Conservation (phyloP, 495 filamentous ascomycete species). For the Physcia stellaris region DNA sequence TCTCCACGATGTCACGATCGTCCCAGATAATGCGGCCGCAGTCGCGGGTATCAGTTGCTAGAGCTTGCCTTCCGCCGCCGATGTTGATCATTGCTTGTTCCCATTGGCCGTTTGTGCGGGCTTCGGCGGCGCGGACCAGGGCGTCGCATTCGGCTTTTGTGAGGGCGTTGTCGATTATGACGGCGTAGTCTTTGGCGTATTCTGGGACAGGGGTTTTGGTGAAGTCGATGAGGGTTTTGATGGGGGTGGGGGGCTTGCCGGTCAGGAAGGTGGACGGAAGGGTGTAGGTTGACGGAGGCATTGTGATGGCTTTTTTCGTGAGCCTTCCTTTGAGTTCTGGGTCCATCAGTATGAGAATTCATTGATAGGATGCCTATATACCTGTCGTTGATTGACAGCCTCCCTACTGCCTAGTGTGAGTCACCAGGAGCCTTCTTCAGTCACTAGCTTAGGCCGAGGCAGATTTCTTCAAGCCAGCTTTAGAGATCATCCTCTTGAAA, state of each 20-base stretch:
- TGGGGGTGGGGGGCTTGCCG: background rate
- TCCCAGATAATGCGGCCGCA: slow-evolving; percentile 69
- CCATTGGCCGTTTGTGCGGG: slow-evolving; percentile 37
- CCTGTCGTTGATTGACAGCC: too few relatives aligned
- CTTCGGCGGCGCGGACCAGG: slow-evolving; percentile 43
- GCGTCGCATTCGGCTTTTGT: slow-evolving; percentile 44
- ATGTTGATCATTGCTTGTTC: slow-evolving; percentile 55
- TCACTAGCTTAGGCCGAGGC: too few relatives aligned
- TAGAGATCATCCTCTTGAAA: too few relatives aligned
- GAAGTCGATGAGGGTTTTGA: slow-evolving; percentile 33
- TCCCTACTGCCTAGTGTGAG: too few relatives aligned
- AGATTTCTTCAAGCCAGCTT: too few relatives aligned
- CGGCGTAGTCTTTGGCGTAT: slow-evolving; percentile 41
- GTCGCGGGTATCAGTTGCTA: slow-evolving; percentile 44
- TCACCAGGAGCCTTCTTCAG: too few relatives aligned
- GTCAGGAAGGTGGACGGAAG: slow-evolving; percentile 8
- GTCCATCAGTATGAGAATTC: too few relatives aligned
- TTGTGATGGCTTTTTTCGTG: background rate
- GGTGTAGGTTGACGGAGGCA: background rate
- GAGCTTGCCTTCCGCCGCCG: slow-evolving; percentile 44
- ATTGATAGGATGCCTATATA: too few relatives aligned
- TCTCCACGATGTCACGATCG: slow-evolving; percentile 41
- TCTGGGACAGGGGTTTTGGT: slow-evolving; percentile 35
- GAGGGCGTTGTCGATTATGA: slow-evolving; percentile 50
- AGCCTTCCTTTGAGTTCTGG: too few relatives aligned